phyloP scores from a whole-genome alignment of 306 rosid genomes.

The Cucumis cinereus region DNA sequence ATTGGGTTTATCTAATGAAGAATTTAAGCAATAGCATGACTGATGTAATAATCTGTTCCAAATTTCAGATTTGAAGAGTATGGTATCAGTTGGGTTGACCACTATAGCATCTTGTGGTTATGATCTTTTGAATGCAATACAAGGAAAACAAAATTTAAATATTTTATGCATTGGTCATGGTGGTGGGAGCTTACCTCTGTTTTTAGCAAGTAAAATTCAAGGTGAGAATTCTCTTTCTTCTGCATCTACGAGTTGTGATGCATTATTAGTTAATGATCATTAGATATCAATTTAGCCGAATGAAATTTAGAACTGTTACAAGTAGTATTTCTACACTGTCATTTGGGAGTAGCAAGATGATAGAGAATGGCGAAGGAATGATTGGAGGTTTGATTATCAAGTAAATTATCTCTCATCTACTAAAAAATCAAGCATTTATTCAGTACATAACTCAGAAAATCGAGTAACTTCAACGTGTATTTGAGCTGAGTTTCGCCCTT shows the following conservation, averaged over 20 bases:
- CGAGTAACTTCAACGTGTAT: not conserved
- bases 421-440: not conserved
- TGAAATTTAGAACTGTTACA: not conserved
- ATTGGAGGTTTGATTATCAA: not conserved
- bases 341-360: not conserved
- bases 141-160: slow-evolving; percentile 47
- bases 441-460: not conserved
- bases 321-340: not conserved
- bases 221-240: slow-evolving; percentile 29
- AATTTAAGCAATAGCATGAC: not conserved
- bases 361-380: not conserved
- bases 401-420: not conserved
- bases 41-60: not conserved
- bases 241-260: not conserved
- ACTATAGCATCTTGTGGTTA: slow-evolving; percentile 59
- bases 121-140: slow-evolving; percentile 35
- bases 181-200: slow-evolving; percentile 87
- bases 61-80: slow-evolving; percentile 77
- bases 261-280: not conserved
- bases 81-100: slow-evolving; percentile 72
- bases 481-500: not conserved
- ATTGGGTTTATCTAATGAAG: not conserved
- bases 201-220: slow-evolving; percentile 72
- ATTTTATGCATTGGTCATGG: slow-evolving; percentile 92
- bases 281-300: not conserved